Evolutionary conservation across 1,284 basidiomycete genomes (phyloP), one percentile per base, ranked within the genome.

Genomic region (Hymenochaete sp.): DNA sequence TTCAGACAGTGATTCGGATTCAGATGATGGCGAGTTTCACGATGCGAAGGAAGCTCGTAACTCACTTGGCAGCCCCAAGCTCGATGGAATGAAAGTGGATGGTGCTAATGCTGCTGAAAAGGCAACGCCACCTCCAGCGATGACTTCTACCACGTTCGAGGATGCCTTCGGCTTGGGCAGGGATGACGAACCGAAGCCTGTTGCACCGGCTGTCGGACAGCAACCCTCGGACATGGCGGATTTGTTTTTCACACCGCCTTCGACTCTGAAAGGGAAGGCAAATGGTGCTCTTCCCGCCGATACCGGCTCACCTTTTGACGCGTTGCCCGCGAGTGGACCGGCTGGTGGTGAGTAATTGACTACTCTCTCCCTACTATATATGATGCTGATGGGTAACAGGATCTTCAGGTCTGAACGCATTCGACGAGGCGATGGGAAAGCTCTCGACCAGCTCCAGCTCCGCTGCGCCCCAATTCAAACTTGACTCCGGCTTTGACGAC

Each of bases 401-500:
- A 6, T 38, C 45, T 13, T 65, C 69, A n/a, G 76, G 74, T 35
- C 67, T 79, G 1, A 77, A 69, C 49, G 82, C 80, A 39, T 87
- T 91, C 53, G 84, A 90, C 55, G 75, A 84, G 55, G 77, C 79
- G 1, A 70, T 84, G 58, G 72, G 76, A 21, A 75, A 73, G 52
- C 64, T 76, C 6, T 53, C 57, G 7, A 48, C 56, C 51, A 55
- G 54, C 27, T 58, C 65, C 6, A 56, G 67, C 2, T 46, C 57
- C 14, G 62, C 68, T 2, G 56, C 66, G 2, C 67, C 73, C 2
- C 63, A 65, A 13, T 76, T 81, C 53, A 67, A 75, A 8, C 82
- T 87, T 49, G 82, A 82, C 48, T 67, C 75, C 45, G 72, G 69
- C n/a, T 92, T 92, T 55, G 89, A 92, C 27, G 88, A 91, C 56